These are phyloP conservation scores for Sanghuangporus sanghuang DNA, from an alignment of 1,284 basidiomycete species.

Conservation along the genomic window DNA sequence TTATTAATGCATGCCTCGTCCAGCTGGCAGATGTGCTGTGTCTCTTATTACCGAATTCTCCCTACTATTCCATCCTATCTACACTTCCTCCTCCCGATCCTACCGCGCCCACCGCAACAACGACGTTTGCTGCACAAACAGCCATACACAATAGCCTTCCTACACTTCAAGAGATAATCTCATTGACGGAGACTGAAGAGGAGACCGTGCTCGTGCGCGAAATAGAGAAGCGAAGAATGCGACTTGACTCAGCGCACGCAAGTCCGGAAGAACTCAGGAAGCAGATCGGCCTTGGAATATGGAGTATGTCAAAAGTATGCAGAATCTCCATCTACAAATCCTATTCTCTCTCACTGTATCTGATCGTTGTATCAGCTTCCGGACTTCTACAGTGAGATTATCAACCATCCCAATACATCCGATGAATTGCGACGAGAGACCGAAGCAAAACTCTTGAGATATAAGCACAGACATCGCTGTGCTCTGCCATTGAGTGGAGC, in stretches of 20 bases:
- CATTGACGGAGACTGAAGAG: slow-evolving; percentile 58
- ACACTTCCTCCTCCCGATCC: slow-evolving; percentile 71
- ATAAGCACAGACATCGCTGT: slow-evolving; percentile 54
- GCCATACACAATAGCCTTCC: slow-evolving; percentile 68
- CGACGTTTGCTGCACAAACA: slow-evolving; percentile 51
- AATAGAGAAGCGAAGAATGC: slow-evolving; percentile 68
- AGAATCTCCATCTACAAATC: neutral
- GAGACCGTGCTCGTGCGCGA: slow-evolving; percentile 51
- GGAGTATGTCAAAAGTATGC: slow-evolving; percentile 50
- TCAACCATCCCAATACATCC: slow-evolving; percentile 71
- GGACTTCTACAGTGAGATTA: slow-evolving; percentile 62
- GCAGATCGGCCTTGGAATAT: slow-evolving; percentile 62
- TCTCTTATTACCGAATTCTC: slow-evolving; percentile 73
- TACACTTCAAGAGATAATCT: slow-evolving; percentile 62
- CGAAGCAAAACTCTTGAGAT: slow-evolving; percentile 66
- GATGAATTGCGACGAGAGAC: slow-evolving; percentile 66
- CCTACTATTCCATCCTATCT: slow-evolving; percentile 59
- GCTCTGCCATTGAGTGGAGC: slow-evolving; percentile 45
- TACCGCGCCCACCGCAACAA: slow-evolving; percentile 62
- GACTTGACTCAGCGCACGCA: slow-evolving; percentile 50
- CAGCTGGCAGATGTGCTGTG: slow-evolving; percentile 68
- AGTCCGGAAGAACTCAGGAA: slow-evolving; percentile 62
- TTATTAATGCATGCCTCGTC: neutral
- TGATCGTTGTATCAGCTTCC: slow-evolving; percentile 43
- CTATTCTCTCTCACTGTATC: neutral